A percentile compares a stretch with the other conserved stretches of the same genome.
phyloP scores from a whole-genome alignment of 768 basidiomycete genomes.

The Coprinopsis marcescibilis region DNA sequence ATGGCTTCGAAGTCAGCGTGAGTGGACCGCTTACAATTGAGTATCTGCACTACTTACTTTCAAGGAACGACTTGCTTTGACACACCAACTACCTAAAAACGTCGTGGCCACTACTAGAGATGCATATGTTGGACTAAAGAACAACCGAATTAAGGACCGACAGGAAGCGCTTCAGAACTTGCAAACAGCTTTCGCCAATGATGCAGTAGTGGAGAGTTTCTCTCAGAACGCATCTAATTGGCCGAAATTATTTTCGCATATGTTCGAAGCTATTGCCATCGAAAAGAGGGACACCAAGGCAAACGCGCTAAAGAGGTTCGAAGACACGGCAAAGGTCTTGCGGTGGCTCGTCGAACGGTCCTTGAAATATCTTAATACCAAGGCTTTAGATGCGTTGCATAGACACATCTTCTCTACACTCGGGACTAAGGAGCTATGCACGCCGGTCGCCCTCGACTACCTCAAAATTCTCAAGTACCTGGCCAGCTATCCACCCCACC shows the following conservation, averaged over 20 bases:
- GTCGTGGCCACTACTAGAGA: no score
- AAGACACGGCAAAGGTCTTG: conserved; percentile 59
- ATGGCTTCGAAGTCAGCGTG: no score
- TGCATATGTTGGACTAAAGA: conserved; percentile 45
- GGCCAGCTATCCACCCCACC: conserved; percentile 63
- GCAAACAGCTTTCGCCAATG: conserved; percentile 44
- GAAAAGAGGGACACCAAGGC: no score
- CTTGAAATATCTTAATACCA: conserved; percentile 48
- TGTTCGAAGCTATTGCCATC: no score
- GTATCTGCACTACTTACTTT: no score
- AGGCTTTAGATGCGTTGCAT: conserved; percentile 50
- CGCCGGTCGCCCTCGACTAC: conserved; percentile 72
- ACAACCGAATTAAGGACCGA: conserved; percentile 65
- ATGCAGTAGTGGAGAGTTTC: conserved; percentile 32
- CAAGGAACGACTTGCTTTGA: no score
- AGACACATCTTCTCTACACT: conserved; percentile 61
- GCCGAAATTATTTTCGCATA: no score
- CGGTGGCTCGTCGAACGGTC: conserved; percentile 70
- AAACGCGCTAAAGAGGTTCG: conserved; percentile 36
- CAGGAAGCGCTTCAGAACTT: conserved; percentile 55
- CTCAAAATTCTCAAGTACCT: conserved; percentile 69
- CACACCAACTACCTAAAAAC: no score
- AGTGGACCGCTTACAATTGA: no score
- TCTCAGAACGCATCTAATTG: no score
- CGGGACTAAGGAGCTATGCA: conserved; percentile 43